phyloP scores from a whole-genome alignment of 169 alveolate species.

The Plasmodium vivax region DNA sequence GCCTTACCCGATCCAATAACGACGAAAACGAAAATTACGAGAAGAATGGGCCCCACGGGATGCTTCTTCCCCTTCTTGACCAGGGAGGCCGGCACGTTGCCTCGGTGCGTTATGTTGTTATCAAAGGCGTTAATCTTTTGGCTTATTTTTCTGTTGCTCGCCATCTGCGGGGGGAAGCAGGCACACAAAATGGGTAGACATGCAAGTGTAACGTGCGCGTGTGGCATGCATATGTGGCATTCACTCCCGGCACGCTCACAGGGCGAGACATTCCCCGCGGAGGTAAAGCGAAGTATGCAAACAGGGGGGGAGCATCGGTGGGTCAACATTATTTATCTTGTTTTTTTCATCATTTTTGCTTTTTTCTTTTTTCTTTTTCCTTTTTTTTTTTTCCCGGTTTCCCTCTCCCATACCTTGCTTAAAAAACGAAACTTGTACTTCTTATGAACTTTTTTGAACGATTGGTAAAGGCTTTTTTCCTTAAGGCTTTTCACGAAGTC shows the following conservation, averaged over 20 bases:
- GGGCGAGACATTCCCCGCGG: background rate
- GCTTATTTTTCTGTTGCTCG: constrained; percentile 52
- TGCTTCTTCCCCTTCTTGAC: constrained; percentile 58
- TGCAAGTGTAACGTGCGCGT: background rate
- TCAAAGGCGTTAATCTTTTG: constrained; percentile 67
- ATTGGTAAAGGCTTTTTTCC: constrained; percentile 12
- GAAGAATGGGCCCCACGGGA: constrained; percentile 72
- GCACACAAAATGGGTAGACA: background rate
- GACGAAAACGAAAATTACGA: constrained; percentile 53
- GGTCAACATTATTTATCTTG: background rate
- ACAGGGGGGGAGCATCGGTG: background rate
- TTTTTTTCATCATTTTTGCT: background rate
- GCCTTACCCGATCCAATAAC: constrained; percentile 74
- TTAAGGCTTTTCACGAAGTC: constrained; percentile 7
- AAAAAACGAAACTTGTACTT: constrained; percentile 3
- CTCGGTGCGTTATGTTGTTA: constrained; percentile 40
- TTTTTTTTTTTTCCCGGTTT: background rate
- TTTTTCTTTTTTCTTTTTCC: background rate
- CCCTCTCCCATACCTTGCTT: constrained; percentile 9
- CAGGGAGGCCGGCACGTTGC: constrained; percentile 62
- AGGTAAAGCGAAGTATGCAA: background rate
- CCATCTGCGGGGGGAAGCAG: constrained; percentile 10
- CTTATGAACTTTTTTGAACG: constrained; percentile 13
- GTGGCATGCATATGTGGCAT: no score
- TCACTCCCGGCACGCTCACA: background rate